Conservation (phyloP, 495 filamentous ascomycete genomes). For the Venustampulla echinocandica region DNA sequence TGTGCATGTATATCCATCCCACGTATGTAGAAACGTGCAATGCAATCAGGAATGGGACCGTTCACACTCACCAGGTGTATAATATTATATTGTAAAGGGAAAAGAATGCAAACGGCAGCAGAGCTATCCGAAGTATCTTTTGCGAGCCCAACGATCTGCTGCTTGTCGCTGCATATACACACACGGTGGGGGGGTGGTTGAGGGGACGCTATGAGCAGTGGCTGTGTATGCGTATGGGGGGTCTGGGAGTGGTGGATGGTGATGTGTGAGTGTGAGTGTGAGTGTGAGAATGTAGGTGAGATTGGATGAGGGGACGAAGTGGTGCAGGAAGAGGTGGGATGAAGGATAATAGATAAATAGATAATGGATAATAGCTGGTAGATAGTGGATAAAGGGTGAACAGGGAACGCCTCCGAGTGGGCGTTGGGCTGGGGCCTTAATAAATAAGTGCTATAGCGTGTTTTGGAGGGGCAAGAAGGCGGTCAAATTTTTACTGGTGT, state of each 20-base stretch:
- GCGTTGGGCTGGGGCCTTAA: too few relatives aligned
- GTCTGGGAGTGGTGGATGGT: not conserved
- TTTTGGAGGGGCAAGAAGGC: not conserved
- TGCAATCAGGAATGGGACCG: not conserved
- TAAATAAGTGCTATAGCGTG: not conserved
- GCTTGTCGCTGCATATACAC: conserved; percentile 36
- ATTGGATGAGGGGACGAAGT: too few relatives aligned
- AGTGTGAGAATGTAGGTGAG: too few relatives aligned
- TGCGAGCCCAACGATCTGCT: conserved; percentile 37
- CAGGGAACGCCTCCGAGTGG: not conserved
- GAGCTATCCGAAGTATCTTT: conserved; percentile 34
- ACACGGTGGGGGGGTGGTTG: conserved; percentile 4
- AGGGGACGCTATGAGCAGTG: not conserved
- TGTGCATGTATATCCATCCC: too few relatives aligned
- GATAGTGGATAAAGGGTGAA: too few relatives aligned
- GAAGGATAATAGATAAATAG: too few relatives aligned
- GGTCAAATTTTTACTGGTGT: conserved; percentile 1
- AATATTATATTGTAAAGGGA: not conserved
- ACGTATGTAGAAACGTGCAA: too few relatives aligned
- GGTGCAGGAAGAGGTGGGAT: too few relatives aligned
- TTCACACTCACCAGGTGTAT: not conserved
- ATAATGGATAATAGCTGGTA: too few relatives aligned
- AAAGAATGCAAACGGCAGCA: conserved; percentile 4
- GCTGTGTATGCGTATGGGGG: not conserved
- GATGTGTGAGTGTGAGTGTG: too few relatives aligned